These are phyloP conservation scores for Thalia dealbata DNA, from an alignment of 176 grass and related monocot species.

Conservation along the genomic window DNA sequence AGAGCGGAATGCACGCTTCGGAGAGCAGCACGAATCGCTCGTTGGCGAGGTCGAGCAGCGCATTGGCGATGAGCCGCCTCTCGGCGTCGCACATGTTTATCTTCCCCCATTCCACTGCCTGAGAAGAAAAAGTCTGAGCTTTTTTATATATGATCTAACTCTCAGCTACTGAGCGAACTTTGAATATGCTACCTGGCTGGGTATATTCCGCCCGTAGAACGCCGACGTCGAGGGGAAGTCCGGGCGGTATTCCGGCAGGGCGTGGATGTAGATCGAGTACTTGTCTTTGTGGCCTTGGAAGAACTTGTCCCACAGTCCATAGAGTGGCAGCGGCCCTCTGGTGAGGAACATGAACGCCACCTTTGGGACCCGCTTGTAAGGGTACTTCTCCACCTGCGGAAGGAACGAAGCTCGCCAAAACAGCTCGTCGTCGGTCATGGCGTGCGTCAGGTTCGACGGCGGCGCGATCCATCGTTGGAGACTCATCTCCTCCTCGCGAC, in stretches of 20 bases:
- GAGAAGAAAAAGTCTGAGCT: not conserved
- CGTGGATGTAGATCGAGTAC: constrained; percentile 67
- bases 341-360: constrained; percentile 96
- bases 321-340: constrained; percentile 55
- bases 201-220: constrained; percentile 65
- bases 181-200: constrained; percentile 59
- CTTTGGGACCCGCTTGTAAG: constrained; percentile 44
- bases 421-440: constrained; percentile 80
- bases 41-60: constrained; percentile 12
- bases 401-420: constrained; percentile 65
- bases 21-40: constrained; percentile 17
- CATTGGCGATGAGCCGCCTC: constrained; percentile 14
- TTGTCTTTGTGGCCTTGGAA: constrained; percentile 33
- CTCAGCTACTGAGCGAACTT: not conserved
- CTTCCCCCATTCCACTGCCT: constrained; percentile 12
- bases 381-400: constrained; percentile 27
- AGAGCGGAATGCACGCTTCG: constrained; percentile 14
- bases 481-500: not conserved
- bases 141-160: no score
- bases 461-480: constrained; percentile 21
- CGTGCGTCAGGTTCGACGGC: constrained; percentile 41
- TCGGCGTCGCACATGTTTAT: constrained; percentile 16
- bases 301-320: constrained; percentile 74
- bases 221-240: constrained; percentile 39
- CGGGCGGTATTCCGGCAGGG: constrained; percentile 46